Evolutionary conservation across 1,284 basidiomycete species (phyloP).

Genomic region (Cerioporus squamosus): DNA sequence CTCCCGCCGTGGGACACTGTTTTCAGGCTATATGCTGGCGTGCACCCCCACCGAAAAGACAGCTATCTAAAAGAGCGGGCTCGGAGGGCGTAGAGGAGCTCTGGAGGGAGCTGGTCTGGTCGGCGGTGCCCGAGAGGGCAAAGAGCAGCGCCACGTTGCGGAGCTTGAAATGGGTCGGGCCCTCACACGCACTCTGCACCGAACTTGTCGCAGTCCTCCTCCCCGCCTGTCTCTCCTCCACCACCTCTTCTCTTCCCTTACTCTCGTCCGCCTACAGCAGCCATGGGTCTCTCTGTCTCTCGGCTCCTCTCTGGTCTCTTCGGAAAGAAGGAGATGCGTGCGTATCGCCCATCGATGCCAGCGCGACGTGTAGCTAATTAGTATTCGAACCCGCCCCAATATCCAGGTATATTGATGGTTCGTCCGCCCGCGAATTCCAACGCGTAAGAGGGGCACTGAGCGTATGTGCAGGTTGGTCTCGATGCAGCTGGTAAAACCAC

Average conservation of each 20-base stretch:
- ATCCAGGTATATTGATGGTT: constrained; percentile 78
- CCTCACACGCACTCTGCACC: constrained; percentile 29
- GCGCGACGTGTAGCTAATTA: constrained; percentile 26
- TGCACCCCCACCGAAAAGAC: no score
- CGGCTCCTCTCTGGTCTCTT: constrained; percentile 86
- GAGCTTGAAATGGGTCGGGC: constrained; percentile 30
- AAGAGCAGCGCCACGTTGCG: constrained; percentile 30
- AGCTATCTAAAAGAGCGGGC: no score
- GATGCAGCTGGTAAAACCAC: constrained; percentile 98
- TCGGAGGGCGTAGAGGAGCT: not conserved
- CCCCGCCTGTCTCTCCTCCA: constrained; percentile 28
- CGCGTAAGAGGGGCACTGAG: constrained; percentile 4
- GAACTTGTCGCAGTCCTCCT: constrained; percentile 20
- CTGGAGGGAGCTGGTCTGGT: not conserved
- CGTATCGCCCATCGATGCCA: constrained; percentile 42
- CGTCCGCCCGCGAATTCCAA: constrained; percentile 24
- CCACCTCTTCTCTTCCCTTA: constrained; percentile 22
- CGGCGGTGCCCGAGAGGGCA: constrained; percentile 3
- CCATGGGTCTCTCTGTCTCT: constrained; percentile 89
- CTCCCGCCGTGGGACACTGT: no score
- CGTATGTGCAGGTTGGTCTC: constrained; percentile 83
- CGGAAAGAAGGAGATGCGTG: constrained; percentile 99
- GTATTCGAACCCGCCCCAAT: constrained; percentile 24
- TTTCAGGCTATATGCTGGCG: no score
- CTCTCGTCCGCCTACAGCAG: constrained; percentile 24